Conservation (phyloP, 805 yeast genomes). For the Priceomyces melissophilus region DNA sequence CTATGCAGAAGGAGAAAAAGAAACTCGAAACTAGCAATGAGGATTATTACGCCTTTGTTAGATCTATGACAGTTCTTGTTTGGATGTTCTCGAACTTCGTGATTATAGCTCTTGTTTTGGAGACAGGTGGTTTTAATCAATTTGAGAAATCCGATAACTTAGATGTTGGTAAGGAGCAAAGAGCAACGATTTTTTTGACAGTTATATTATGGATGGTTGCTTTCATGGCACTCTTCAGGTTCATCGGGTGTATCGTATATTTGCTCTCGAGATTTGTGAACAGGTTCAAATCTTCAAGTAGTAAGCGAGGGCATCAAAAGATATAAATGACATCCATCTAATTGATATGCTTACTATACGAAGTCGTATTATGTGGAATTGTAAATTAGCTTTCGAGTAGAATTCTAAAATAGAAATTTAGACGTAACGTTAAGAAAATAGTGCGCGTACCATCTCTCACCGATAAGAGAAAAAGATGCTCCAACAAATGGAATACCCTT, state of each 20-base stretch:
- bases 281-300: slow-evolving; percentile 16
- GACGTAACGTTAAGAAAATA: no score
- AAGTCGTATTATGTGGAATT: no score
- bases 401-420: no score
- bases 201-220: slow-evolving; percentile 63
- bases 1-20: slow-evolving; percentile 31
- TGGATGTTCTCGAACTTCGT: slow-evolving; percentile 46
- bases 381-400: no score
- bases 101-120: slow-evolving; percentile 38
- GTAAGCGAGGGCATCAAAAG: background rate
- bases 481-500: background rate
- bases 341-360: no score
- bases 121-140: slow-evolving; percentile 44
- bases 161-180: slow-evolving; percentile 26
- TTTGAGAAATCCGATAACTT: slow-evolving; percentile 24
- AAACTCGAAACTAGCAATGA: slow-evolving; percentile 31
- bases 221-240: slow-evolving; percentile 54
- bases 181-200: slow-evolving; percentile 43
- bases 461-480: slow-evolving; percentile 1
- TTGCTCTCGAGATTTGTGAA: slow-evolving; percentile 35
- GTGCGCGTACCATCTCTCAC: background rate
- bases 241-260: slow-evolving; percentile 51
- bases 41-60: slow-evolving; percentile 44
- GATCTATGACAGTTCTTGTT: slow-evolving; percentile 44
- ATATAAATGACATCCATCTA: no score